Percentiles rank a stretch among this genome's conserved stretches.
Evolutionary conservation across 305 asterid genomes (phyloP).

Genomic region (Fraxinus baroniana): DNA sequence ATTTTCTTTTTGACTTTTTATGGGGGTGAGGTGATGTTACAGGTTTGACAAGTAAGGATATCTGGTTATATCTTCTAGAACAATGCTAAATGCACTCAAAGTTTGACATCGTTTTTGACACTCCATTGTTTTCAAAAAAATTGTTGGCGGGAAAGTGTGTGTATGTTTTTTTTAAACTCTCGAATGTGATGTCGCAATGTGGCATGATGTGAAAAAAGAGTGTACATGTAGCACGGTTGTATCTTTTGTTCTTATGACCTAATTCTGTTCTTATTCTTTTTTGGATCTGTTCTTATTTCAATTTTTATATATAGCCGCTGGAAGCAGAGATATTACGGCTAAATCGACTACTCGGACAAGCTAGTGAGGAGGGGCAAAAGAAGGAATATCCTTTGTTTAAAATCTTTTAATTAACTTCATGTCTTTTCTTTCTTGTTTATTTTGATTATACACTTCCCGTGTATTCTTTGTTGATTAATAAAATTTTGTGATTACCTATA

Average conservation of each 20-base stretch:
- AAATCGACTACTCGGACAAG: conserved; percentile 78
- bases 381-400: conserved; percentile 84
- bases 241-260: neutral
- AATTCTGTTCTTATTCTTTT: conserved; percentile 21
- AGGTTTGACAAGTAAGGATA: neutral
- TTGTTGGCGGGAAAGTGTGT: neutral
- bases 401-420: neutral
- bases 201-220: neutral
- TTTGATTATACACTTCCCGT: too few relatives aligned
- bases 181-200: neutral
- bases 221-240: neutral
- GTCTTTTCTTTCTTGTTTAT: too few relatives aligned
- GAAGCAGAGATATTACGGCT: conserved; percentile 68
- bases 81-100: neutral
- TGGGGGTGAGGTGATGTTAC: neutral
- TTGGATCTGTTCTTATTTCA: conserved; percentile 22
- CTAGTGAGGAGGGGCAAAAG: conserved; percentile 79
- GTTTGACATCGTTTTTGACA: neutral
- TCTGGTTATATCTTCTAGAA: neutral
- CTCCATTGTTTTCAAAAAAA: neutral
- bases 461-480: too few relatives aligned
- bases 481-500: too few relatives aligned
- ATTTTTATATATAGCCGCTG: conserved; percentile 51
- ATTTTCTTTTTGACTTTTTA: neutral
- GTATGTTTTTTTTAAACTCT: too few relatives aligned